A percentile compares a stretch with the other conserved stretches of the same genome.
phyloP scores from a whole-genome alignment of 352 stramenopile genomes.

The Globisporangium abappressorium region DNA sequence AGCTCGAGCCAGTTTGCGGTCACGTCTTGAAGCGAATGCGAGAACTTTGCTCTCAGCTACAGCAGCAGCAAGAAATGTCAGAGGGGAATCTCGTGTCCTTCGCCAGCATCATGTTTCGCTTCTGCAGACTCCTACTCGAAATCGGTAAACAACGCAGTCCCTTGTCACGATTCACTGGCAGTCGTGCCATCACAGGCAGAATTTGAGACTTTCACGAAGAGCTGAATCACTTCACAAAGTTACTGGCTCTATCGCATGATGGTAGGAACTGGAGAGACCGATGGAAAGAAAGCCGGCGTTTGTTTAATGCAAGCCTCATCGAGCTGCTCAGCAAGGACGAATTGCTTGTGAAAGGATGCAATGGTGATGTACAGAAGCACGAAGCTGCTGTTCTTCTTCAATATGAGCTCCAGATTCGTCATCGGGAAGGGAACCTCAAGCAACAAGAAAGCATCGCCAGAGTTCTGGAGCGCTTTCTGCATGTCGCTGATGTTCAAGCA shows the following conservation, averaged over 20 bases:
- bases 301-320: neutral
- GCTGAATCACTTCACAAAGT: neutral
- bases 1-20: neutral
- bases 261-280: neutral
- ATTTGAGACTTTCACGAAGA: neutral
- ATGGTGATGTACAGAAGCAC: neutral
- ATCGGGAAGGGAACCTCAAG: neutral
- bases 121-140: neutral
- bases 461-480: neutral
- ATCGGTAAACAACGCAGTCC: neutral
- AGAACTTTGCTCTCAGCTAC: neutral
- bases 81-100: no score
- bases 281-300: neutral
- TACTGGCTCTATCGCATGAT: neutral
- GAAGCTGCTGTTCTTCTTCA: neutral
- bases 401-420: neutral
- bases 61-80: neutral
- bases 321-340: neutral
- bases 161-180: neutral
- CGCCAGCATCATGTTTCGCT: neutral
- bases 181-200: neutral
- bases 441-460: neutral
- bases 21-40: neutral
- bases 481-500: neutral
- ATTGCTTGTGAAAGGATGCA: neutral